phyloP scores from a whole-genome alignment of 257 asterid genomes.

The Fraxinus americana region DNA sequence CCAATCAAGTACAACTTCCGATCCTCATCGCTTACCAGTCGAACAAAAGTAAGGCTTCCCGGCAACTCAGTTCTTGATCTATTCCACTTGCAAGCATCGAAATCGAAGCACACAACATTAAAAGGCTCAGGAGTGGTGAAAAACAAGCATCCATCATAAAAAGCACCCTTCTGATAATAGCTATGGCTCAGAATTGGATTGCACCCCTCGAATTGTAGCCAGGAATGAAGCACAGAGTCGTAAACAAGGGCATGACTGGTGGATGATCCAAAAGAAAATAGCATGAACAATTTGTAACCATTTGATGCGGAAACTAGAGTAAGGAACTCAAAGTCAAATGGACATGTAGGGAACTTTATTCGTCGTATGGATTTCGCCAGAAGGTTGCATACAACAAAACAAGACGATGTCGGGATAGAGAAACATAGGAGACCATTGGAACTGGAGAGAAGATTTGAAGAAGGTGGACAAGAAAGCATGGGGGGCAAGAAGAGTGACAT shows the following conservation, averaged over 20 bases:
- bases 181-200: conserved; percentile 33
- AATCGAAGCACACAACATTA: conserved; percentile 28
- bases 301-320: conserved; percentile 35
- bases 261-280: conserved; percentile 46
- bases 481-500: conserved; percentile 44
- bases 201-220: conserved; percentile 42
- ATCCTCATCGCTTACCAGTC: conserved; percentile 49
- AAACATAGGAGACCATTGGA: conserved; percentile 64
- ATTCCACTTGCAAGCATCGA: conserved; percentile 55
- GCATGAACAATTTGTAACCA: conserved; percentile 45
- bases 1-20: conserved; percentile 57
- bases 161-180: conserved; percentile 53
- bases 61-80: conserved; percentile 33
- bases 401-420: conserved; percentile 34
- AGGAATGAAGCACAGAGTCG: conserved; percentile 35
- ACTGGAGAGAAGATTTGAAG: conserved; percentile 41
- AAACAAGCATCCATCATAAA: conserved; percentile 36
- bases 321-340: conserved; percentile 45
- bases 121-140: conserved; percentile 69
- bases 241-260: conserved; percentile 35
- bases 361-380: conserved; percentile 41
- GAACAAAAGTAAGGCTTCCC: conserved; percentile 43
- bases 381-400: conserved; percentile 50
- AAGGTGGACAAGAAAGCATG: conserved; percentile 23
- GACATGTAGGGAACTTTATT: conserved; percentile 50